Evolutionary conservation across 176 grass and related monocot genomes (phyloP), one percentile per base, ranked within the genome.

Genomic region (Musa beccarii): DNA sequence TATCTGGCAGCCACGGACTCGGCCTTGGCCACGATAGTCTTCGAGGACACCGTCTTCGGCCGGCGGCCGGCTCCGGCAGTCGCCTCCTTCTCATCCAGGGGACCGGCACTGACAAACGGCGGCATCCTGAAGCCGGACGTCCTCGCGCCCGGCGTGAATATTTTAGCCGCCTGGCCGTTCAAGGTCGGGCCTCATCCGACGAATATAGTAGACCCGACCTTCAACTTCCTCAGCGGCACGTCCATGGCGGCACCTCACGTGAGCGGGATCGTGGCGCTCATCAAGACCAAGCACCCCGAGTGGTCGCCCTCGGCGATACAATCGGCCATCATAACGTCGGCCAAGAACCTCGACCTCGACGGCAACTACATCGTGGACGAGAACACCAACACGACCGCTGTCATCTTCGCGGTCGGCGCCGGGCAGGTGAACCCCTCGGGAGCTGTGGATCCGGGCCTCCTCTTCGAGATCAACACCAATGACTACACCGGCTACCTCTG

Each of bases 181-280:
- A 49, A 55, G 13, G 70, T 64, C 16, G 26, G 68, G 16, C 19
- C 28, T 22, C 71, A 81, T 26, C 83, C 86, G 8, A 19, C 80
- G 0, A 71, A 2, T 1, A 65, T 57, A 1, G 9, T 1, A 29
- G 54, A 16, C 2, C 25, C 75, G 26, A 59, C 52, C 66, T 92
- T 84, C 79, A 82, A 82, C 53, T 74, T 92, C 49, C 2, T 68
- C 28, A 81, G 80, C 17, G 90, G 90, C 72, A 92, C 90, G 51
- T 92, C 90, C 54, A 89, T 89, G 86, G 86, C 90, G 10, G 70
- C 90, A 34, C 90, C 90, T 2, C 90, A 92, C 72, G 56, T 89
- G 76, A 16, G 76, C 11, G 90, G 90, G 59, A 16, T 87, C 76
- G 82, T 59, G 17, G 87, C 87, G 19, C 84, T 89, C 4, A 50